Conservation (phyloP, 2,329 filamentous ascomycete genomes). For the Trichoderma arundinaceum region DNA sequence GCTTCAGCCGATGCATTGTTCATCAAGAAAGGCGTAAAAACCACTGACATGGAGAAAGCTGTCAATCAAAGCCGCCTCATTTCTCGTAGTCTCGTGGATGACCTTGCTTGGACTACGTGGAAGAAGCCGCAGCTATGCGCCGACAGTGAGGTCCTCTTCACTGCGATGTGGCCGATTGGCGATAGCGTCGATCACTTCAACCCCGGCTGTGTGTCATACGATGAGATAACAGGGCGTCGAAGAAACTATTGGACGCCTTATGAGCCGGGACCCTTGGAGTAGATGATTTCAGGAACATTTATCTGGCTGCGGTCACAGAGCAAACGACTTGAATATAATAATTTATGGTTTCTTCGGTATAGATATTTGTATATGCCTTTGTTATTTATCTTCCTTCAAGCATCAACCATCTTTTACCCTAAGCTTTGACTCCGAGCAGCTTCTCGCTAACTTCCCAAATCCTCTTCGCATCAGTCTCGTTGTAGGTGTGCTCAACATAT, state of each 20-base stretch:
- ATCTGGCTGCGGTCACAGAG: too few relatives aligned
- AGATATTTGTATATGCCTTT: not conserved
- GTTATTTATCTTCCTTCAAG: not conserved
- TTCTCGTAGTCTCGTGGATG: slow-evolving; percentile 48
- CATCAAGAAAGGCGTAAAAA: slow-evolving; percentile 20
- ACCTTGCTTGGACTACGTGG: slow-evolving; percentile 65
- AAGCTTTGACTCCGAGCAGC: slow-evolving; percentile 25
- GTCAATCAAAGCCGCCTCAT: slow-evolving; percentile 34
- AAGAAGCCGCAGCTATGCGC: slow-evolving; percentile 60
- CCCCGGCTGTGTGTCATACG: slow-evolving; percentile 42
- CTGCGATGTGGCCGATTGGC: slow-evolving; percentile 70
- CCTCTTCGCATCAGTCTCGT: slow-evolving; percentile 24
- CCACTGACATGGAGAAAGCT: slow-evolving; percentile 32
- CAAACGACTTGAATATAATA: not conserved
- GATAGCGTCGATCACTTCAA: slow-evolving; percentile 57
- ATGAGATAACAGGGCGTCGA: slow-evolving; percentile 35
- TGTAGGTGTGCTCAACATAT: slow-evolving; percentile 28
- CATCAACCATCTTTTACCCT: not conserved
- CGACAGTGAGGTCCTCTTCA: slow-evolving; percentile 60
- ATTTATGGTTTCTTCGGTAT: not conserved
- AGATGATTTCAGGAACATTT: not conserved
- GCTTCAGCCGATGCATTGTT: slow-evolving; percentile 24
- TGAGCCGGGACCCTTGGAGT: not conserved
- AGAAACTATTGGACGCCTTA: slow-evolving; percentile 38
- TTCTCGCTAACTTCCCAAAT: slow-evolving; percentile 26